Conservation (phyloP, 768 basidiomycete genomes). For the Termitomyces sp. region DNA sequence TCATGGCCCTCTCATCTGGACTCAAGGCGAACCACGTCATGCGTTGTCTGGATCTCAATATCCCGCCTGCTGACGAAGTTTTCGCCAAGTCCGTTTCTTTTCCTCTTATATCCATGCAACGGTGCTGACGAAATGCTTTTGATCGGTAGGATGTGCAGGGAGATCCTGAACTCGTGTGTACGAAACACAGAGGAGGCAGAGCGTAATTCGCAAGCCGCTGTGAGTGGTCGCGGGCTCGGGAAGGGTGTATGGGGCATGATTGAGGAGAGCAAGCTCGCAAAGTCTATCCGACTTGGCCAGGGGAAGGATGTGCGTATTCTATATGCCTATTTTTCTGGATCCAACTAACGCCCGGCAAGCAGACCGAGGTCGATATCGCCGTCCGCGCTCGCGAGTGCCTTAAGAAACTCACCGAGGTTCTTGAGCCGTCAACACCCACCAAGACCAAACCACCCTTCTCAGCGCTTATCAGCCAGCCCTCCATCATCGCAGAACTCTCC, state of each 20-base stretch:
- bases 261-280: conserved; percentile 80
- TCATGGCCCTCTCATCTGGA: conserved; percentile 87
- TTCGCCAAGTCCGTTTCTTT: conserved; percentile 54
- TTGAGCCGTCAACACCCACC: neutral
- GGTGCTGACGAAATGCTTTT: neutral
- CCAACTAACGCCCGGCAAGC: conserved; percentile 4
- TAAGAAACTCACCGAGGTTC: conserved; percentile 31
- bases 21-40: conserved; percentile 82
- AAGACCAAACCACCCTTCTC: conserved; percentile 12
- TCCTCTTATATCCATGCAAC: neutral
- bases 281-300: conserved; percentile 55
- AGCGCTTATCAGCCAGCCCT: conserved; percentile 13
- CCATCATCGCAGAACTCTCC: conserved; percentile 30
- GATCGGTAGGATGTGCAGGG: conserved; percentile 64
- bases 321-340: neutral
- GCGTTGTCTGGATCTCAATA: conserved; percentile 90
- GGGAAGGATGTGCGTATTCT: conserved; percentile 44
- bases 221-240: conserved; percentile 48
- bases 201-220: conserved; percentile 24
- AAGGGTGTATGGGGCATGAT: conserved; percentile 85
- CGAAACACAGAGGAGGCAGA: conserved; percentile 92
- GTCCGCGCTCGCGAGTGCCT: conserved; percentile 43
- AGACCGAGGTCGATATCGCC: conserved; percentile 45
- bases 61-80: conserved; percentile 80
- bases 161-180: conserved; percentile 87